Percentiles rank a stretch among this genome's conserved stretches.
These are phyloP conservation scores for Pichia sp. DNA, from an alignment of 1,139 yeast species.

Conservation along the genomic window DNA sequence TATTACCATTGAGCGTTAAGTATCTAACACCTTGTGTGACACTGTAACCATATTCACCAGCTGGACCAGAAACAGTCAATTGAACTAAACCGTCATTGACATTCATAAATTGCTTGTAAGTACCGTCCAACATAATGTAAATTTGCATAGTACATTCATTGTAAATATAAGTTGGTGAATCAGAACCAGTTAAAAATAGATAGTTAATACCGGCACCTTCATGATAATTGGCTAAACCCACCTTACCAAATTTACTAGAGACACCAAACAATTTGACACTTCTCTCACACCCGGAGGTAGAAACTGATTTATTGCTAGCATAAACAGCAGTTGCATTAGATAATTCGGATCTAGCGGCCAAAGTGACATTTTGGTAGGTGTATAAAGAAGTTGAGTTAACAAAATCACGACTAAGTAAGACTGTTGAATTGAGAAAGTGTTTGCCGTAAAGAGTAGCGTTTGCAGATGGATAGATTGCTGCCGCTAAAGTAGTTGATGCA, in stretches of 20 bases:
- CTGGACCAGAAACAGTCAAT: conserved; percentile 21
- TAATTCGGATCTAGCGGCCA: too few relatives aligned
- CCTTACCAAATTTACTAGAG: not conserved
- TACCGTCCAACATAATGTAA: not conserved
- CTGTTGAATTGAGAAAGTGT: too few relatives aligned
- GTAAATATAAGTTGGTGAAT: conserved; percentile 13
- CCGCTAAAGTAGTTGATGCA: too few relatives aligned
- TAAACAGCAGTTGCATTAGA: not conserved
- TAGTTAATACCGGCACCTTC: conserved; percentile 54
- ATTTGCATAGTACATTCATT: conserved; percentile 8
- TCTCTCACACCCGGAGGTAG: not conserved
- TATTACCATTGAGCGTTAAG: conserved; percentile 17
- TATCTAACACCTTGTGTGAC: conserved; percentile 6
- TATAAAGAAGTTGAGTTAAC: too few relatives aligned
- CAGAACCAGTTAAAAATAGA: conserved; percentile 35
- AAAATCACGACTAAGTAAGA: too few relatives aligned
- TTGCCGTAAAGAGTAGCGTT: too few relatives aligned
- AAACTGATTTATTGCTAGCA: not conserved
- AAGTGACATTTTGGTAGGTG: too few relatives aligned
- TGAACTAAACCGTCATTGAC: conserved; percentile 7
- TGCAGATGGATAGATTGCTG: not conserved
- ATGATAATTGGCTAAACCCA: conserved; percentile 10
- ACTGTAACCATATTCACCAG: conserved; percentile 4
- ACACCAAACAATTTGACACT: conserved; percentile 3
- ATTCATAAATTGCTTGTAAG: conserved; percentile 8